Evolutionary conservation across 2,329 filamentous ascomycete genomes (phyloP).

Genomic region (Aaosphaeria pasadenensis): DNA sequence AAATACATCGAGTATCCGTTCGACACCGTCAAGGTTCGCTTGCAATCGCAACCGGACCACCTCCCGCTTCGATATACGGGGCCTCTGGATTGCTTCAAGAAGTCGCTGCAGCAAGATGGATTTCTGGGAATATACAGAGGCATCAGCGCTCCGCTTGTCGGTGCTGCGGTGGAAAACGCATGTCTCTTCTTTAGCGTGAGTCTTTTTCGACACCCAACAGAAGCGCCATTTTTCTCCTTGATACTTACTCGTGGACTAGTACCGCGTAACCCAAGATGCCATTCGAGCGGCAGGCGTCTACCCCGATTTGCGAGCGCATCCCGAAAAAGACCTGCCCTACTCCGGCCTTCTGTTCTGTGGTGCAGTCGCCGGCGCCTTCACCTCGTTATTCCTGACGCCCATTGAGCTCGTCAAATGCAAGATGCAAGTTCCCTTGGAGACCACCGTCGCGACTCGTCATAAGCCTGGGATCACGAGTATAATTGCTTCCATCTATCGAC

Average conservation of each 20-base stretch:
- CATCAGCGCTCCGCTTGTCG: conserved; percentile 85
- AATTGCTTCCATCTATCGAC: conserved; percentile 74
- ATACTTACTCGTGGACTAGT: conserved; percentile 25
- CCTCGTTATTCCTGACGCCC: conserved; percentile 86
- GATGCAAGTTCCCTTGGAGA: conserved; percentile 72
- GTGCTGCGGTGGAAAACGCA: conserved; percentile 88
- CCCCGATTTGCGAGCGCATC: conserved; percentile 44
- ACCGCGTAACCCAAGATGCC: conserved; percentile 50
- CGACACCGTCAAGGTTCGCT: conserved; percentile 94
- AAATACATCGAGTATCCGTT: conserved; percentile 99
- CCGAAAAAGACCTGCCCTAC: conserved; percentile 64
- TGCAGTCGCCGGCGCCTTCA: conserved; percentile 82
- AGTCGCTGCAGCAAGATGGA: conserved; percentile 79
- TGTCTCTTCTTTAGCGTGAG: conserved; percentile 80
- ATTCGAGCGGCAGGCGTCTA: conserved; percentile 60
- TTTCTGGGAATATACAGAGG: conserved; percentile 82
- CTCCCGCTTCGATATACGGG: conserved; percentile 79
- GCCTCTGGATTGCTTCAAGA: conserved; percentile 87
- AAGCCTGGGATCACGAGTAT: conserved; percentile 66
- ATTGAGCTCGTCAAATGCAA: conserved; percentile 98
- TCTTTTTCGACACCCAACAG: conserved; percentile 1
- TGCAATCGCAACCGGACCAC: conserved; percentile 91
- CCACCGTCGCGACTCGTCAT: conserved; percentile 39
- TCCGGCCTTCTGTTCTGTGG: conserved; percentile 74
- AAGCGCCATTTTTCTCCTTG: not conserved